These are phyloP conservation scores for Aspergillus aculeatus DNA, from an alignment of 2,329 filamentous ascomycete genomes.

Conservation along the genomic window DNA sequence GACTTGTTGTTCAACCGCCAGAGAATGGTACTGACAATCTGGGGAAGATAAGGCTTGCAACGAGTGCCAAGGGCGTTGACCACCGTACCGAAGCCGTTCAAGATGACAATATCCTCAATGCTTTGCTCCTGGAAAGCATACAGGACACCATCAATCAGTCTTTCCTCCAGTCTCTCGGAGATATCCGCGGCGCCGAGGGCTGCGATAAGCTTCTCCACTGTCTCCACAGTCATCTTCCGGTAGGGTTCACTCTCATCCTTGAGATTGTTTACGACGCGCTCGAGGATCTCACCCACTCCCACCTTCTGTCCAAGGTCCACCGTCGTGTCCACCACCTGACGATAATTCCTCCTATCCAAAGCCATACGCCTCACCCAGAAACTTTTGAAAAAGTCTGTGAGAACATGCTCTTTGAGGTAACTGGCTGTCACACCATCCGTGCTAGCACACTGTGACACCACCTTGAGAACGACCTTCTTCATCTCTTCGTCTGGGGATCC, in stretches of 20 bases:
- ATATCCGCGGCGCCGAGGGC: conserved; percentile 92
- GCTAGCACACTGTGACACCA: conserved; percentile 90
- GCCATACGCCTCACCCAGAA: conserved; percentile 99
- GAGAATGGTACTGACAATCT: conserved; percentile 95
- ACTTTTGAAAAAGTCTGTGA: conserved; percentile 96
- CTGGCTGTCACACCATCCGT: conserved; percentile 92
- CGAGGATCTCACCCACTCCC: conserved; percentile 91
- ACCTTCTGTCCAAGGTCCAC: conserved; percentile 97
- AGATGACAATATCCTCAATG: conserved; percentile 90
- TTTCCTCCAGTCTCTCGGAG: conserved; percentile 85
- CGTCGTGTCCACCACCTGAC: conserved; percentile 96
- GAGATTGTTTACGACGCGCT: conserved; percentile 88
- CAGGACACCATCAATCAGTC: conserved; percentile 90
- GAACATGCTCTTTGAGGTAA: conserved; percentile 91
- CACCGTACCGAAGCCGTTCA: conserved; percentile 96
- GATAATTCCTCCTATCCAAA: conserved; percentile 94
- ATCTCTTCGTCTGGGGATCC: conserved; percentile 97
- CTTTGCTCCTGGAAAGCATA: conserved; percentile 98
- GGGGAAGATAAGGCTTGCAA: conserved; percentile 93
- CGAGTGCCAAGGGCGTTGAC: conserved; percentile 91
- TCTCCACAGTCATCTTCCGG: conserved; percentile 98
- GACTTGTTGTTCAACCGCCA: conserved; percentile 98
- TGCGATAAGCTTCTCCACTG: conserved; percentile 92
- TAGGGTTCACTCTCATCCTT: conserved; percentile 98
- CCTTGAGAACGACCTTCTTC: conserved; percentile 99